phyloP scores from a whole-genome alignment of 106 monocot species.

The Iris macrosiphon region DNA sequence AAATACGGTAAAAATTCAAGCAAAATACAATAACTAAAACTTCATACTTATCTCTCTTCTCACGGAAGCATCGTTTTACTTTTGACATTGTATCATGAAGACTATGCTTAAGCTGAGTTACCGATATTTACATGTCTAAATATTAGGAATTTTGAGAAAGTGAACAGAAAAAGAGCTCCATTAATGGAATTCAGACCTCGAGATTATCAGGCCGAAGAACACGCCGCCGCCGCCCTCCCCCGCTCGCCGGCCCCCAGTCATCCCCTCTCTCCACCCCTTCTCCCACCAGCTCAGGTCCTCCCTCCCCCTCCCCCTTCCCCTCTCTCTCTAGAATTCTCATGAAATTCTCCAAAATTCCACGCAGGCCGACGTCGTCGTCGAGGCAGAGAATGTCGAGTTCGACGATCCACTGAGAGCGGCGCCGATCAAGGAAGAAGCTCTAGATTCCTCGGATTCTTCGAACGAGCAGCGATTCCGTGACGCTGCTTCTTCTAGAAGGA shows the following conservation, averaged over 20 bases:
- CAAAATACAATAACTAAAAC: no score
- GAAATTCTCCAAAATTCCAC: background rate
- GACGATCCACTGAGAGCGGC: constrained; percentile 23
- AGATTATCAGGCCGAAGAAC: constrained; percentile 17
- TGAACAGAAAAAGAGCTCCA: no score
- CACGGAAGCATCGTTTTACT: no score
- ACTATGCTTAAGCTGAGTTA: no score
- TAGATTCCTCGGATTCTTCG: background rate
- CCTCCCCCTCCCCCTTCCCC: background rate
- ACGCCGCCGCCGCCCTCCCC: constrained; percentile 5
- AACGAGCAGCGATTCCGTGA: background rate
- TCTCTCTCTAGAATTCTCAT: background rate
- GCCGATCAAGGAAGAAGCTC: background rate
- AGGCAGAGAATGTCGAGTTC: constrained; percentile 12
- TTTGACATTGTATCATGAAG: no score
- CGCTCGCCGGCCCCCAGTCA: constrained; percentile 2
- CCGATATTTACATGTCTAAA: no score
- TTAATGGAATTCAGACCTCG: constrained; percentile 22
- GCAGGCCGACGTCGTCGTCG: background rate
- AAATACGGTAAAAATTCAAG: no score
- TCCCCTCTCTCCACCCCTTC: constrained; percentile 3
- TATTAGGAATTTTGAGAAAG: no score
- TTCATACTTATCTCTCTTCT: no score
- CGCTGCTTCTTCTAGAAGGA: constrained; percentile 11
- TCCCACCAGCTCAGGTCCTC: background rate